Conservation (phyloP, 345 rosid species). For the Citrus cavaleriei region DNA sequence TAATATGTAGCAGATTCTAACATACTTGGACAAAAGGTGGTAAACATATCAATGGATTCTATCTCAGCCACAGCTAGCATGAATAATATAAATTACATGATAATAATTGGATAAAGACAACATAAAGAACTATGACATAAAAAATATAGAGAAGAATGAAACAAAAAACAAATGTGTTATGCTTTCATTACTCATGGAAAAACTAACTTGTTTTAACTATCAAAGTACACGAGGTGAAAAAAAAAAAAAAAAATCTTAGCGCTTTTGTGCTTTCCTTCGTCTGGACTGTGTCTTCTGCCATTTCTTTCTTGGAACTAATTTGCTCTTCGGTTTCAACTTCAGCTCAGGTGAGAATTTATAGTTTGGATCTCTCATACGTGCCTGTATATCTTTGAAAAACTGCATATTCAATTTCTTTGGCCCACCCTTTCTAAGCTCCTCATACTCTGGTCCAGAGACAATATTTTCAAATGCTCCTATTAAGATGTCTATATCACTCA, state of each 20-base stretch:
- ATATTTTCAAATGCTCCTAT: slow-evolving; percentile 90
- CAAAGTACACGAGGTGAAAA: background rate
- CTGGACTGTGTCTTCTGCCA: slow-evolving; percentile 87
- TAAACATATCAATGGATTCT: background rate
- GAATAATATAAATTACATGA: background rate
- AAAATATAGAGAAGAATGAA: background rate
- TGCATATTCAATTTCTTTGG: slow-evolving; percentile 85
- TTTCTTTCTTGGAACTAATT: slow-evolving; percentile 78
- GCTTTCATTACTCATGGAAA: background rate
- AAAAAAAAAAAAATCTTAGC: slow-evolving; percentile 23
- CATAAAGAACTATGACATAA: background rate
- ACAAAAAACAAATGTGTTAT: background rate
- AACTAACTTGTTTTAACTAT: background rate
- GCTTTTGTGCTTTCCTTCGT: slow-evolving; percentile 80
- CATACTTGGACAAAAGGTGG: background rate
- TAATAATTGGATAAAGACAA: background rate
- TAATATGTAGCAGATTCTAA: background rate
- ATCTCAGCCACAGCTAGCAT: background rate
- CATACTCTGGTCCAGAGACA: slow-evolving; percentile 89
- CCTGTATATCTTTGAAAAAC: slow-evolving; percentile 94
- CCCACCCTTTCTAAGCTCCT: slow-evolving; percentile 90
- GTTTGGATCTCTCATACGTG: slow-evolving; percentile 89
- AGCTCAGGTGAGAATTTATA: slow-evolving; percentile 82
- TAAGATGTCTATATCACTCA: slow-evolving; percentile 82
- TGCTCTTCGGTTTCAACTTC: slow-evolving; percentile 91